phyloP scores from a whole-genome alignment of 1,284 basidiomycete species.

The Cutaneotrichosporon sp. region DNA sequence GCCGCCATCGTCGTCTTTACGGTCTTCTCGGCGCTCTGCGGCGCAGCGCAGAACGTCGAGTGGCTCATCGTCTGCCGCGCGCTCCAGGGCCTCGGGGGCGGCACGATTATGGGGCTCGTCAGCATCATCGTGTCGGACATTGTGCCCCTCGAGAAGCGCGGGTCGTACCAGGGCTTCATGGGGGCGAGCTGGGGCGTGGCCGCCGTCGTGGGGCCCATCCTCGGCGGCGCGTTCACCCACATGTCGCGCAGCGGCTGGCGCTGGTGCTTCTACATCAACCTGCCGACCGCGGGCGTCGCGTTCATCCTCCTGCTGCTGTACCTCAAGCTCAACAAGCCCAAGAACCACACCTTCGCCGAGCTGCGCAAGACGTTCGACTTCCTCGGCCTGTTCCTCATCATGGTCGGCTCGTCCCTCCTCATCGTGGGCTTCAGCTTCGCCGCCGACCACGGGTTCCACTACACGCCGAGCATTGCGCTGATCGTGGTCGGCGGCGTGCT shows the following conservation, averaged over 20 bases:
- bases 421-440: slow-evolving; percentile 69
- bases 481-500: slow-evolving; percentile 68
- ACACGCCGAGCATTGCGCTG: slow-evolving; percentile 66
- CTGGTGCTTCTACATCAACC: slow-evolving; percentile 40
- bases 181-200: slow-evolving; percentile 55
- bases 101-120: slow-evolving; percentile 37
- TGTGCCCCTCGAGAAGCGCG: slow-evolving; percentile 44
- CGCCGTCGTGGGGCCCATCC: slow-evolving; percentile 49
- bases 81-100: slow-evolving; percentile 48
- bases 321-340: slow-evolving; percentile 69
- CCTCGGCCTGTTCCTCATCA: slow-evolving; percentile 60
- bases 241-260: slow-evolving; percentile 32
- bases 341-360: slow-evolving; percentile 19
- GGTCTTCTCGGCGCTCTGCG: slow-evolving; percentile 44
- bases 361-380: slow-evolving; percentile 49
- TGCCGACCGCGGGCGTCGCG: slow-evolving; percentile 59
- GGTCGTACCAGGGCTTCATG: slow-evolving; percentile 53
- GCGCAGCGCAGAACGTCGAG: slow-evolving; percentile 45
- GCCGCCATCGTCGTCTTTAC: slow-evolving; percentile 43
- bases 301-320: slow-evolving; percentile 71
- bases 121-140: slow-evolving; percentile 40
- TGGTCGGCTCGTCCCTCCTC: slow-evolving; percentile 70
- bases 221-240: slow-evolving; percentile 48
- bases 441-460: slow-evolving; percentile 48
- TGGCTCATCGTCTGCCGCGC: slow-evolving; percentile 43